A percentile compares a stretch with the other conserved stretches of the same genome.
These are phyloP conservation scores for Ceraceosorus guamensis DNA, from an alignment of 1,284 basidiomycete species.

Conservation along the genomic window DNA sequence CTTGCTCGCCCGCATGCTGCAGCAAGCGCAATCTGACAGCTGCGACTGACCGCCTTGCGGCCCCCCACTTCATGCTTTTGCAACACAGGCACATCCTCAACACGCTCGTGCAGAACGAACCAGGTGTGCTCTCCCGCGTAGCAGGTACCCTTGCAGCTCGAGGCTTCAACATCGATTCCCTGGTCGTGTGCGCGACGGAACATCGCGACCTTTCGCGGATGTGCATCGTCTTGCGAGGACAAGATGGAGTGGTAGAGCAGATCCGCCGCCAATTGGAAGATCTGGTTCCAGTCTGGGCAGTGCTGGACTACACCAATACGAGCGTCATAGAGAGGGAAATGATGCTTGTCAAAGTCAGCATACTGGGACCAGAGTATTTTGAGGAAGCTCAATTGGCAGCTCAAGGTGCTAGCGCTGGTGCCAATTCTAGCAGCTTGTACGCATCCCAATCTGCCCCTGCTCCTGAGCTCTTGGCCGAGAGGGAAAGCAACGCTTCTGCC, in stretches of 20 bases:
- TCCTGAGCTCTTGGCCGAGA: constrained; percentile 35
- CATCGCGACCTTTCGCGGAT: constrained; percentile 94
- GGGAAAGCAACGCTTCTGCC: constrained; percentile 14
- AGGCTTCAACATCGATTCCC: constrained; percentile 96
- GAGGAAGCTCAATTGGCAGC: constrained; percentile 52
- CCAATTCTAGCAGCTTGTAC: too few species aligned
- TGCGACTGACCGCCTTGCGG: neutral
- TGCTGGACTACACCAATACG: constrained; percentile 52
- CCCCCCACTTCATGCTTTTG: neutral
- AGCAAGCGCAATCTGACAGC: neutral
- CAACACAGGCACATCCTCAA: constrained; percentile 70
- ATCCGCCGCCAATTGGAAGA: constrained; percentile 50
- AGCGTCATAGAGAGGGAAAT: constrained; percentile 70
- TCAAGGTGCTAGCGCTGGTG: neutral
- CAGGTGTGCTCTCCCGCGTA: constrained; percentile 93
- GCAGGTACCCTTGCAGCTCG: constrained; percentile 93
- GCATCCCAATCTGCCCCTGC: neutral
- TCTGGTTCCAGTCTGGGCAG: constrained; percentile 47
- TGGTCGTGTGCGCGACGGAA: constrained; percentile 97
- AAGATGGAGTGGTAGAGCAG: constrained; percentile 97
- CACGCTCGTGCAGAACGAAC: constrained; percentile 98
- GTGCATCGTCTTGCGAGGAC: constrained; percentile 93
- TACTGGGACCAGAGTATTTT: constrained; percentile 93
- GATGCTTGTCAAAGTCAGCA: constrained; percentile 83
- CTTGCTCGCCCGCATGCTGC: neutral